Base-by-base conservation (phyloP, 345 rosid species). In the Iberis pinnata region DNA sequence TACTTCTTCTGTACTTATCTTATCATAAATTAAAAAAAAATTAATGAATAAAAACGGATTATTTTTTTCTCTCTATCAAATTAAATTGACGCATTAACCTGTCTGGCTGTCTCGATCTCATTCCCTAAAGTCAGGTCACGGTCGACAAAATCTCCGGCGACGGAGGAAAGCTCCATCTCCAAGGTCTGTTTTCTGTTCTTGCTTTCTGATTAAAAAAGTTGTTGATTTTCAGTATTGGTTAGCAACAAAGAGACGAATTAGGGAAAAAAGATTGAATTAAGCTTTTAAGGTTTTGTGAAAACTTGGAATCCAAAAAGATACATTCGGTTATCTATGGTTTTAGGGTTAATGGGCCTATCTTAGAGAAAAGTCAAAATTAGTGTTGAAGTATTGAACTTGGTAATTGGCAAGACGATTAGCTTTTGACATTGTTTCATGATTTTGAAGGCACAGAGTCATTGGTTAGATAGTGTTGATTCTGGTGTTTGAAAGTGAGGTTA, bases 121-220 rank as follows among this genome's bases (percentile, higher is more conserved):
- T 48, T 55, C 55, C 9, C 9, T 31, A 31, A 26, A 8, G 35
- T n/a, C n/a, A n/a, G n/a, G n/a, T n/a, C n/a, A n/a, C n/a, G 35
- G 9, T 56, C 69, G 52, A 56, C 52, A 33, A 13, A 53, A 45
- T 49, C 47, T 43, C 70, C 65, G 54, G 49, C 46, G 37, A 58
- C 37, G 37, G 43, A 50, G 35, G 1, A 12, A 32, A 58, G 13
- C 36, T 52, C 6, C 29, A 11, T 38, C 70, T 45, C 14, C 10
- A 4, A 59, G 70, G 70, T 66, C 49, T 43, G 58, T 32, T 56
- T 41, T 18, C 32, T 29, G 10, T 7, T 29, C 33, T 29, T 5
- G 2, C 37, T 32, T 12, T 41, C 37, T 32, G 37, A 10, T 56
- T 42, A 29, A 42, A 25, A n/a, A 33, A 10, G 13, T 1, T 43